Base-by-base conservation (phyloP, 139 green algal species). In the Chlorella sp. region DNA sequence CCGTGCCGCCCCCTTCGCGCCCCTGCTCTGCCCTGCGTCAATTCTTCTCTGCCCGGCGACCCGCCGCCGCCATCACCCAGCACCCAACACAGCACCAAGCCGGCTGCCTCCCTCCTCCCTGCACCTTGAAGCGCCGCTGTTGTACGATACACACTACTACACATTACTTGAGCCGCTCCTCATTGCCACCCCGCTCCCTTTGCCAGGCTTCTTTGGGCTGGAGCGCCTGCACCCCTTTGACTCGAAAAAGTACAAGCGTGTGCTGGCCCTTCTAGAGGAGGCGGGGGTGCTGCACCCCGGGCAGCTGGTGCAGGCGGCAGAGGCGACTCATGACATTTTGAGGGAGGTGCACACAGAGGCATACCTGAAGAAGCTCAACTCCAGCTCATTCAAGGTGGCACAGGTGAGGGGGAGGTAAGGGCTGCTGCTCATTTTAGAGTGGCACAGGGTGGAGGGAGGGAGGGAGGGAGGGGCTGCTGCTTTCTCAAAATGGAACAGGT, bases 141-240 rank as follows among this genome's bases (percentile, higher is more conserved):
- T n/a, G n/a, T n/a, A n/a, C n/a, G n/a, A n/a, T n/a, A n/a, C n/a
- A n/a, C n/a, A n/a, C n/a, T n/a, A n/a, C n/a, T n/a, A n/a, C n/a
- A n/a, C n/a, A n/a, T n/a, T n/a, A n/a, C n/a, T n/a, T n/a, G n/a
- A n/a, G n/a, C n/a, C n/a, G n/a, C n/a, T n/a, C n/a, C n/a, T n/a
- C n/a, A n/a, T n/a, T n/a, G n/a, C n/a, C n/a, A n/a, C n/a, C n/a
- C n/a, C n/a, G n/a, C n/a, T n/a, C n/a, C n/a, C n/a, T n/a, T n/a
- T n/a, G n/a, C n/a, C 75, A 81, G 75, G 88, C 16, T 96, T 98
- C 77, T 93, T 92, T 39, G 95, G 95, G 7, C n/a, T 98, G 9
- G 96, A 98, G 80, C 96, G 95, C 83, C 91, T 97, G 36, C 96
- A 97, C 86, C 95, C 95, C 32, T 98, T 98, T 89, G 96, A 98